Conservation (phyloP, 225 moss, liverwort and hornwort species). For the Pseudoscleropodium purum region DNA sequence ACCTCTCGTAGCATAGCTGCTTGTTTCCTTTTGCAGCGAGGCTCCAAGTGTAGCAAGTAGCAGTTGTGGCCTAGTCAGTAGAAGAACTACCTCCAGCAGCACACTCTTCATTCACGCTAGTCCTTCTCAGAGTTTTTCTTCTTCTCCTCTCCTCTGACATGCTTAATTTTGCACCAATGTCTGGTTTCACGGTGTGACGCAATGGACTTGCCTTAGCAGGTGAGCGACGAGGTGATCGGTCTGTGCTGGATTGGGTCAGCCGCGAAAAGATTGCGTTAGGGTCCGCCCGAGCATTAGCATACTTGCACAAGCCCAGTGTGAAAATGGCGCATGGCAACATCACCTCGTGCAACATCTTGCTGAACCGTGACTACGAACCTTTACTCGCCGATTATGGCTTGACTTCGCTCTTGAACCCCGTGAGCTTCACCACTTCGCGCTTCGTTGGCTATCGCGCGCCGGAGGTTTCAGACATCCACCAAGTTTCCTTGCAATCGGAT, state of each 20-base stretch:
- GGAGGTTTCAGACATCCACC: constrained; percentile 37
- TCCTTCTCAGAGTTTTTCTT: not conserved
- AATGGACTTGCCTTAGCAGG: constrained; percentile 2
- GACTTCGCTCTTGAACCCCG: constrained; percentile 35
- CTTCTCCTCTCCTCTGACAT: not conserved
- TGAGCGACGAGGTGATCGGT: constrained; percentile 11
- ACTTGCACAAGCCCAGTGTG: constrained; percentile 48
- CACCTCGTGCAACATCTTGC: constrained; percentile 61
- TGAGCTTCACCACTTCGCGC: constrained; percentile 17
- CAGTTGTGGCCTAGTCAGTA: not conserved
- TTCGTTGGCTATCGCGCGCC: constrained; percentile 52
- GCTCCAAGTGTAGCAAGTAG: not conserved
- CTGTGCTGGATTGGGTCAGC: constrained; percentile 42
- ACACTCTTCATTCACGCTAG: not conserved
- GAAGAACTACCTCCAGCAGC: not conserved
- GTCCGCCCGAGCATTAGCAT: constrained; percentile 43
- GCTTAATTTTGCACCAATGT: not conserved
- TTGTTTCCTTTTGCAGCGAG: not conserved
- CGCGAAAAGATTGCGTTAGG: constrained; percentile 57
- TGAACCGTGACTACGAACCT: constrained; percentile 45
- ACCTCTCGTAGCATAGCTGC: not conserved
- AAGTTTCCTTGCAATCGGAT: constrained; percentile 43
- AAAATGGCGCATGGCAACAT: constrained; percentile 60
- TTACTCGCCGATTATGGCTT: constrained; percentile 56
- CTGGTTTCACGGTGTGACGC: not conserved